phyloP scores from a whole-genome alignment of 2,329 filamentous ascomycete genomes.

The Talaromyces amestolkiae region DNA sequence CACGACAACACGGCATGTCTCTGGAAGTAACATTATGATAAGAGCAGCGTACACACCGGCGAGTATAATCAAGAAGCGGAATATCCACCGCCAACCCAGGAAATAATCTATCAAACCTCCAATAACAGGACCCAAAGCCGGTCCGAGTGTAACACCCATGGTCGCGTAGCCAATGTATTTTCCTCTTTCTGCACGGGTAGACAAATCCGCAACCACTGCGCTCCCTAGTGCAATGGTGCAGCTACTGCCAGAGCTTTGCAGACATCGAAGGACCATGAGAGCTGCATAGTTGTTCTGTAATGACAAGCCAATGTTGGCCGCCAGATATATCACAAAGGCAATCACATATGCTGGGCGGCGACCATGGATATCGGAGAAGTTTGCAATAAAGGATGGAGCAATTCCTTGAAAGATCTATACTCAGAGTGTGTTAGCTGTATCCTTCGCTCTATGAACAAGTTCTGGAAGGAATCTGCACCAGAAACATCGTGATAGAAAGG shows the following conservation, averaged over 20 bases:
- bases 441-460: too few species aligned
- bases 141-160: conserved; percentile 32
- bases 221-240: conserved; percentile 41
- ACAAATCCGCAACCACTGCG: conserved; percentile 40
- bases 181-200: conserved; percentile 38
- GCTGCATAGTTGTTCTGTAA: conserved; percentile 34
- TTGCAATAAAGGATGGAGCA: conserved; percentile 52
- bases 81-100: conserved; percentile 40
- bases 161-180: conserved; percentile 42
- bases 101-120: conserved; percentile 36
- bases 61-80: conserved; percentile 52
- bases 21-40: conserved; percentile 36
- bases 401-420: conserved; percentile 54
- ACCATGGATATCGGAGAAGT: conserved; percentile 51
- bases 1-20: conserved; percentile 38
- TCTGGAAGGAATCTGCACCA: too few species aligned
- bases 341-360: conserved; percentile 51
- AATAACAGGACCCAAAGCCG: conserved; percentile 37
- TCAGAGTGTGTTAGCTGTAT: too few species aligned
- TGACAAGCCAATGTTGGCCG: conserved; percentile 40
- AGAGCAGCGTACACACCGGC: conserved; percentile 36
- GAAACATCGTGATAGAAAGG: conserved; percentile 46
- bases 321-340: conserved; percentile 49
- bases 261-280: conserved; percentile 35
- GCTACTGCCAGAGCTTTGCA: conserved; percentile 39